A percentile compares a stretch with the other conserved stretches of the same genome.
These are phyloP conservation scores for Ettlia oleoabundans DNA, from an alignment of 139 green algal species.

Conservation along the genomic window DNA sequence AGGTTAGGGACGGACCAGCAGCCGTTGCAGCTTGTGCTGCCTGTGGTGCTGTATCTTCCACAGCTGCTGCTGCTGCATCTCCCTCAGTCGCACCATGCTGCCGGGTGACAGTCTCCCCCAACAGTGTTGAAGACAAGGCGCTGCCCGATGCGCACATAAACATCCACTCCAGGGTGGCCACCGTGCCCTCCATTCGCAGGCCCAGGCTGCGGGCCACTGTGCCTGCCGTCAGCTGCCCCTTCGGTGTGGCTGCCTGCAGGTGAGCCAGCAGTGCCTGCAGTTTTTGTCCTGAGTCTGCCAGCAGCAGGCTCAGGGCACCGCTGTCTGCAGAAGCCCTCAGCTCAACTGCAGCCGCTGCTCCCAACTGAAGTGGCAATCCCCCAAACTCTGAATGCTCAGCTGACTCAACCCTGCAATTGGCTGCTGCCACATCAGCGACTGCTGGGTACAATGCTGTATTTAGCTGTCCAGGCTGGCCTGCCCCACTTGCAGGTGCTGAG, in stretches of 20 bases:
- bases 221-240: background rate
- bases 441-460: conserved; percentile 9
- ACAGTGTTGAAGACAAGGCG: too few species aligned
- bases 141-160: background rate
- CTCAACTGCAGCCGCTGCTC: background rate
- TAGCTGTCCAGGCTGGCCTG: background rate
- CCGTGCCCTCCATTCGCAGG: conserved; percentile 2
- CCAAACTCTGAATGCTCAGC: background rate
- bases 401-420: background rate
- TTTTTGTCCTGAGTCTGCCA: background rate
- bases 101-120: too few species aligned
- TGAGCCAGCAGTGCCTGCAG: conserved; percentile 3
- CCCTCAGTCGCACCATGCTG: background rate
- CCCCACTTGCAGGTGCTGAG: background rate
- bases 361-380: background rate
- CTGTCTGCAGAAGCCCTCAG: background rate
- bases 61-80: background rate
- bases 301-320: conserved; percentile 38
- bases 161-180: background rate
- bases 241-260: background rate
- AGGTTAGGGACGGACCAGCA: background rate
- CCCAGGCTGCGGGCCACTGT: conserved; percentile 25
- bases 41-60: background rate
- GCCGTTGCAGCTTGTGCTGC: background rate
- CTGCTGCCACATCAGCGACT: background rate